A percentile compares a stretch with the other conserved stretches of the same genome.
These are phyloP conservation scores for Didymella glomerata DNA, from an alignment of 2,329 filamentous ascomycete species.

Conservation along the genomic window DNA sequence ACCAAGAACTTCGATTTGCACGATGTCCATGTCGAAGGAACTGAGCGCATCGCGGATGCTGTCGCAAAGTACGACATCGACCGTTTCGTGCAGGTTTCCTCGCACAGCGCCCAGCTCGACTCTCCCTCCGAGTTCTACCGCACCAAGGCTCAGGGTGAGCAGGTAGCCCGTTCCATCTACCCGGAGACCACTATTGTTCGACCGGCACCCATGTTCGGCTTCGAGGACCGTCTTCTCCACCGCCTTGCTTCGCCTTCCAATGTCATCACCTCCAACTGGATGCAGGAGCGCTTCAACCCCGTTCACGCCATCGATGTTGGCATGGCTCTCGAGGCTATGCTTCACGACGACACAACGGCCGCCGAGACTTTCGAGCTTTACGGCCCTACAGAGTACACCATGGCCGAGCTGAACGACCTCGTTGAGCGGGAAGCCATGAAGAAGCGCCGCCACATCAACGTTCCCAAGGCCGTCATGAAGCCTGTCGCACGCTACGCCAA, in stretches of 20 bases:
- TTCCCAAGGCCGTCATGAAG: constrained; percentile 83
- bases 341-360: constrained; percentile 88
- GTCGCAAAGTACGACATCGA: constrained; percentile 98
- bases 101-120: constrained; percentile 83
- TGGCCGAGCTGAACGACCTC: constrained; percentile 82
- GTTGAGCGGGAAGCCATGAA: constrained; percentile 95
- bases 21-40: constrained; percentile 92
- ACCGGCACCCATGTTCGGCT: constrained; percentile 92
- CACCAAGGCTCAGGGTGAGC: constrained; percentile 88
- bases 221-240: constrained; percentile 90
- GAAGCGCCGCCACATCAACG: constrained; percentile 86
- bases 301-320: constrained; percentile 95
- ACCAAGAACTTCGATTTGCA: constrained; percentile 97
- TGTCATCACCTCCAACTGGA: constrained; percentile 88
- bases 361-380: constrained; percentile 94
- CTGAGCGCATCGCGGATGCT: constrained; percentile 89
- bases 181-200: constrained; percentile 97
- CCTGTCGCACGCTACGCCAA: constrained; percentile 78
- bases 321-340: constrained; percentile 85
- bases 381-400: constrained; percentile 91
- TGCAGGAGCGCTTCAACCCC: constrained; percentile 89
- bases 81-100: constrained; percentile 95
- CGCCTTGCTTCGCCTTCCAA: constrained; percentile 82
- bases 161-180: constrained; percentile 85
- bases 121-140: constrained; percentile 89